Percentiles rank a stretch among this genome's conserved stretches.
phyloP scores from a whole-genome alignment of 2,329 filamentous ascomycete genomes.

The Thermoascus crustaceus region DNA sequence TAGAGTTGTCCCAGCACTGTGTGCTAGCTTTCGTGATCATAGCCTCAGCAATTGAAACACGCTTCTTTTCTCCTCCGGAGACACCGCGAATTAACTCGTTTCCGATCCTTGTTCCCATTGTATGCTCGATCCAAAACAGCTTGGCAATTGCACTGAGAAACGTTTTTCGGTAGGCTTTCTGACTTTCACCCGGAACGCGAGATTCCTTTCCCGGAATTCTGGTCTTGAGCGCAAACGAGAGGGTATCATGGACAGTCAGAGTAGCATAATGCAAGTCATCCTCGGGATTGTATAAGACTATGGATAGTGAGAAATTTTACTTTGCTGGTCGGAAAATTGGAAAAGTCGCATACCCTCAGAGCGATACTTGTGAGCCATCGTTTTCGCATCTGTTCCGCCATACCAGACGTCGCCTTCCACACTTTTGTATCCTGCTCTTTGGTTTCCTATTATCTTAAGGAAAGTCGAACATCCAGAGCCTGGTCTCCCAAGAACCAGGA shows the following conservation, averaged over 20 bases:
- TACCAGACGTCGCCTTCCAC: constrained; percentile 50
- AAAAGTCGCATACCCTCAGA: constrained; percentile 27
- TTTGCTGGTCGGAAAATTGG: constrained; percentile 13
- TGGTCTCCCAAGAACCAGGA: constrained; percentile 34
- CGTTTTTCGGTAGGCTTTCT: constrained; percentile 52
- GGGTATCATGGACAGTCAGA: constrained; percentile 65
- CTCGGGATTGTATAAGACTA: constrained; percentile 66
- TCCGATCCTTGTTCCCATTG: constrained; percentile 64
- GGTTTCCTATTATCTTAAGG: constrained; percentile 70
- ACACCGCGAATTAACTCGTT: constrained; percentile 66
- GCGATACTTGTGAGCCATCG: constrained; percentile 43
- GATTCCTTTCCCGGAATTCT: constrained; percentile 57
- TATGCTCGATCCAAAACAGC: constrained; percentile 64
- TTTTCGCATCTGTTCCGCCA: constrained; percentile 46
- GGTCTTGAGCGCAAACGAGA: constrained; percentile 63
- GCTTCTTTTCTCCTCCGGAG: constrained; percentile 64
- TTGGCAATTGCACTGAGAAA: constrained; percentile 62
- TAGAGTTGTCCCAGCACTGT: constrained; percentile 72
- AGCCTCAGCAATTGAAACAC: constrained; percentile 75
- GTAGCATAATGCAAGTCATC: constrained; percentile 70
- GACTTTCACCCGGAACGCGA: constrained; percentile 54
- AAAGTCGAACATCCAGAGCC: constrained; percentile 64
- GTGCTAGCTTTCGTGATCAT: constrained; percentile 56
- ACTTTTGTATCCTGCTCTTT: constrained; percentile 51
- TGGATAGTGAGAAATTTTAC: constrained; percentile 20